These are phyloP conservation scores for Nannochloropsis gaditana DNA, from an alignment of 108 stramenopile species.

Conservation along the genomic window DNA sequence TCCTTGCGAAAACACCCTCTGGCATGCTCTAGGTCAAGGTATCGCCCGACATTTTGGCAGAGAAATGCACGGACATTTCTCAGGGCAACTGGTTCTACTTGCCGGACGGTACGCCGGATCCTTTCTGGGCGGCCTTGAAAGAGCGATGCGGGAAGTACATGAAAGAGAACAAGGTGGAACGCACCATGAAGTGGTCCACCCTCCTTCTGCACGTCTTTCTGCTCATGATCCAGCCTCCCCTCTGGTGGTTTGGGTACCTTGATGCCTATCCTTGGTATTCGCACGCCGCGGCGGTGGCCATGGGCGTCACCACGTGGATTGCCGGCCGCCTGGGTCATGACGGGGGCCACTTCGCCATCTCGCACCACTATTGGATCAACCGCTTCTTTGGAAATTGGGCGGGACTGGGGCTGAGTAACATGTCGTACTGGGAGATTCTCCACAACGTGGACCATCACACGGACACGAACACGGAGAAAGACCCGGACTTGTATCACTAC, in stretches of 20 bases:
- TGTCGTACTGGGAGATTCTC: background rate
- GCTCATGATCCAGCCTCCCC: background rate
- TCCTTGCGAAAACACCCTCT: background rate
- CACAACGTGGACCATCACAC: background rate
- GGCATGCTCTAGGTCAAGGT: background rate
- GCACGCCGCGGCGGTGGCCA: background rate
- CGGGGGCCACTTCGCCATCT: background rate
- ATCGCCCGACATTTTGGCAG: background rate
- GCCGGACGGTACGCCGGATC: background rate
- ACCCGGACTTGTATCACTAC: constrained; percentile 15
- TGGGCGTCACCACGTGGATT: background rate
- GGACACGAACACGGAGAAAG: background rate
- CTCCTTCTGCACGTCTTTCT: background rate
- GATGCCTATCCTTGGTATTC: constrained; percentile 1
- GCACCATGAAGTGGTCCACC: background rate
- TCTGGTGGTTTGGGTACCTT: background rate
- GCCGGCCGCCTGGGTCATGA: background rate
- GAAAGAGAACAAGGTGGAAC: background rate
- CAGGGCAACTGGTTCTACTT: constrained; percentile 9
- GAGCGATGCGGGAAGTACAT: background rate
- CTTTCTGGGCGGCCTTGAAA: constrained; percentile 5
- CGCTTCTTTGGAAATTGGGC: background rate
- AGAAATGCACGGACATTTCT: background rate
- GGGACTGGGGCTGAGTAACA: background rate
- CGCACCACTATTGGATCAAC: background rate